Conservation (phyloP, 148 eudicot species). For the Hydrangea macrophylla region DNA sequence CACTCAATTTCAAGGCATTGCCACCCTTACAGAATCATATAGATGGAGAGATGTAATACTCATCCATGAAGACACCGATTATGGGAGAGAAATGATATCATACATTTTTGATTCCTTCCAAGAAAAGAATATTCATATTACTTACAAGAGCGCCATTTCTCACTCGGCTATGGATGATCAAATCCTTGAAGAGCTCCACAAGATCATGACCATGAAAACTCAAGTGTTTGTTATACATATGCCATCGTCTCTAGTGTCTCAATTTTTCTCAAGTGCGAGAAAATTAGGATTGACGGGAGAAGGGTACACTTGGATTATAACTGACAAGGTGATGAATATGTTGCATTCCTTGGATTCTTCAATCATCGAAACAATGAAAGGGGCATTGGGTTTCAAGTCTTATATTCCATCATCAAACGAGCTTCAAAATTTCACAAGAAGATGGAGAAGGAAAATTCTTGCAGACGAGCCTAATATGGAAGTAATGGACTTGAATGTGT, state of each 20-base stretch:
- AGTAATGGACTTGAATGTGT: conserved; percentile 1
- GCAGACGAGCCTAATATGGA: neutral
- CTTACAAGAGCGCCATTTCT: neutral
- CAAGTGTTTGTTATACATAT: conserved; percentile 8
- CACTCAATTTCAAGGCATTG: neutral
- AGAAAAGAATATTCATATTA: neutral
- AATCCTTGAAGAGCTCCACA: conserved; percentile 1
- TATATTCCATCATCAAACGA: conserved; percentile 23
- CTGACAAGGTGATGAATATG: neutral
- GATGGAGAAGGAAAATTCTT: conserved; percentile 18
- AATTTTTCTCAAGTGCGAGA: neutral
- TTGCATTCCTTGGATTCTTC: conserved; percentile 8
- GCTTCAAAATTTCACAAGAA: conserved; percentile 14
- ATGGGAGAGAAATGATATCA: neutral
- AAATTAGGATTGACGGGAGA: conserved; percentile 11
- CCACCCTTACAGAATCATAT: neutral
- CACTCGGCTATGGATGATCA: neutral
- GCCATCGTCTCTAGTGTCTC: neutral
- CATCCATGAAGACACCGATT: neutral
- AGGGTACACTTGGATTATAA: conserved; percentile 20
- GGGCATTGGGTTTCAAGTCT: conserved; percentile 25
- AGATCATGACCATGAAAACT: conserved; percentile 3
- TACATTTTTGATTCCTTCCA: neutral
- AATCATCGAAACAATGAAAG: conserved; percentile 23
- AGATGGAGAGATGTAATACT: conserved; percentile 2